A percentile compares a stretch with the other conserved stretches of the same genome.
Conservation (phyloP, 805 yeast species). For the Huiozyma sinensis region DNA sequence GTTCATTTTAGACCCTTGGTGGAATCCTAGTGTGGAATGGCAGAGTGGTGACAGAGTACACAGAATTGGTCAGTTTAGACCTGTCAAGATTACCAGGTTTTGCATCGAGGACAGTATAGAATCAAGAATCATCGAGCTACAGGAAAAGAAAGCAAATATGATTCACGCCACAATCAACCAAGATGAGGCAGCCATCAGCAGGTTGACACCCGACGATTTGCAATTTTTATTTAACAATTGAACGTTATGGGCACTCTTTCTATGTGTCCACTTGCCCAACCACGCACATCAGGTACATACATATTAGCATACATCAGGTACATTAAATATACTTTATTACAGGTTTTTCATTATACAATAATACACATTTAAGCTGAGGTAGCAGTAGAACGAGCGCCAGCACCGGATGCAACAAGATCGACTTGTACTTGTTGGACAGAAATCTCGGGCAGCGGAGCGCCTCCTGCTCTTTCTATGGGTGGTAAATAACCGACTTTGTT, state of each 20-base stretch:
- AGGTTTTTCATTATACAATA: neutral
- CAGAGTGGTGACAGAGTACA: constrained; percentile 98
- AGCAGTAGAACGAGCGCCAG: constrained; percentile 67
- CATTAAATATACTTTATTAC: neutral
- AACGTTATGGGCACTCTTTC: neutral
- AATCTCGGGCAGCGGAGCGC: constrained; percentile 43
- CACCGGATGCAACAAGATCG: constrained; percentile 49
- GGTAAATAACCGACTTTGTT: constrained; percentile 72
- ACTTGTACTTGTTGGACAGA: constrained; percentile 47
- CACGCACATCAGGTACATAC: neutral
- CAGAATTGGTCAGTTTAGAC: constrained; percentile 91
- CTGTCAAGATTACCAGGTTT: constrained; percentile 83
- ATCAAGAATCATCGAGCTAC: constrained; percentile 88
- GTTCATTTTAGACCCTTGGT: constrained; percentile 95
- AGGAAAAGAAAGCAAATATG: constrained; percentile 97
- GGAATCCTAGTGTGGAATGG: constrained; percentile 99
- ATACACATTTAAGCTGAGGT: constrained; percentile 20
- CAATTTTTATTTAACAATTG: constrained; percentile 87
- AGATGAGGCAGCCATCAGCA: constrained; percentile 81
- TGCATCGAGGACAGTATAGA: constrained; percentile 96
- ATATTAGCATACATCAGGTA: neutral
- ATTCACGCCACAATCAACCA: constrained; percentile 91
- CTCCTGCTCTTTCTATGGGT: constrained; percentile 39
- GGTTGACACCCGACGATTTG: constrained; percentile 86
- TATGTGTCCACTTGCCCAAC: neutral